These are phyloP conservation scores for Chlorella sp. DNA, from an alignment of 139 green algal species.

Conservation along the genomic window DNA sequence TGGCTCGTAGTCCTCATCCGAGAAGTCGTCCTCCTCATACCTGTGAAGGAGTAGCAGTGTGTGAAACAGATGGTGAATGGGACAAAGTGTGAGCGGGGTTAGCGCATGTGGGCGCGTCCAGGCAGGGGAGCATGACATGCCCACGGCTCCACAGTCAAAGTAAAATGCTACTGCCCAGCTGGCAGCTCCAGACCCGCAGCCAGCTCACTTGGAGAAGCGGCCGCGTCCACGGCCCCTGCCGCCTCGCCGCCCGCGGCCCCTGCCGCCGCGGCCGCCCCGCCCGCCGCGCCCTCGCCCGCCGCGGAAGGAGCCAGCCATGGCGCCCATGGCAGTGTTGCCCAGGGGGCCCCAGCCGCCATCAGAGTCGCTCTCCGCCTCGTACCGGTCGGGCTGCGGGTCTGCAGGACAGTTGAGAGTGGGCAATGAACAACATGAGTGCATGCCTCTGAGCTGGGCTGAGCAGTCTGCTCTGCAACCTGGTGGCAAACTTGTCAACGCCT, in stretches of 20 bases:
- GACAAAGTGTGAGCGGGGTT: no score
- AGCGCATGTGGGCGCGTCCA: no score
- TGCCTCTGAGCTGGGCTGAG: no score
- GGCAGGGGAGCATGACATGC: no score
- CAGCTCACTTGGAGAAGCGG: slow-evolving; percentile 32
- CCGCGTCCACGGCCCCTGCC: slow-evolving; percentile 43
- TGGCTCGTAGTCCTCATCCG: slow-evolving; percentile 58
- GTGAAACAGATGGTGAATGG: neutral
- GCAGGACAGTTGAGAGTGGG: neutral
- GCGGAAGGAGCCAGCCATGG: neutral
- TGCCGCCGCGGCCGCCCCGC: slow-evolving; percentile 26
- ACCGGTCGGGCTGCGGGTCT: slow-evolving; percentile 13
- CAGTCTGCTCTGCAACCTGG: no score
- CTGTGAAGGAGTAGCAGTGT: neutral
- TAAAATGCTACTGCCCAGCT: no score
- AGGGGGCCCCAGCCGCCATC: slow-evolving; percentile 71
- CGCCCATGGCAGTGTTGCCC: neutral
- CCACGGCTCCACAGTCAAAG: no score
- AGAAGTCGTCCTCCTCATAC: slow-evolving; percentile 60
- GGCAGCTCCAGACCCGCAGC: no score
- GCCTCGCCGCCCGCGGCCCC: slow-evolving; percentile 34
- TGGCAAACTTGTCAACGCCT: neutral
- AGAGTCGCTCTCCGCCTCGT: slow-evolving; percentile 63
- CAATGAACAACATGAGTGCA: neutral
- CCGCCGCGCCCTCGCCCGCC: slow-evolving; percentile 30